Evolutionary conservation across 495 filamentous ascomycete species (phyloP), one percentile per base, ranked within the genome.

Genomic region (Tuber umbilicatum): DNA sequence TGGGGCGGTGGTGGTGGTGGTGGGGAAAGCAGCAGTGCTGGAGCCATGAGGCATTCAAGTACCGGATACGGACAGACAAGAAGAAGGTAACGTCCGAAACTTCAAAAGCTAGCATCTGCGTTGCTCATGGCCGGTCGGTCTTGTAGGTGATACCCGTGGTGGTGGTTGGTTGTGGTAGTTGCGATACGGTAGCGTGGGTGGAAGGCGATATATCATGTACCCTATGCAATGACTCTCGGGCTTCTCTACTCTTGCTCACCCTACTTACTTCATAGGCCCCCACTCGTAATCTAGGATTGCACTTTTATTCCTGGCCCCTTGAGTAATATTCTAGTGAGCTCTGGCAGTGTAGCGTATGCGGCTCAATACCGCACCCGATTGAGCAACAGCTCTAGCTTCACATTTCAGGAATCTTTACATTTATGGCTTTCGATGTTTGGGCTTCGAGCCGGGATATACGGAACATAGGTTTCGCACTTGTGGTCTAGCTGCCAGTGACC

Each of bases 51-150:
- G 73, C 87, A 92, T 78, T 88, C 92, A 74, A 93, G 91, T 77
- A 97, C 94, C 10, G 95, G 95, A 1, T 98, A 96, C 85, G 95
- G 95, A 10, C 93, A 92, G 19, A 97, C 94, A 0, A 89, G 87
- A 74, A 87, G 95, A 73, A 88, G 94, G 78, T 97, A 85, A 73
- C 39, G 16, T 37, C 27, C n/a, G 1, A 12, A 12, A 5, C n/a
- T 55, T 60, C 21, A 70, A 21, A 38, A 71, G 17, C 55, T 31
- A 64, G 55, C n/a, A 31, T 31, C 31, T 31, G n/a, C 12, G n/a
- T 64, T 64, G 5, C 17, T 64, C n/a, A 31, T 17, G 10, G 27
- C 17, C 27, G 12, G 27, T 31, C 27, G 12, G n/a, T 31, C 55
- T 12, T 64, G 31, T 17, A 16, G 5, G 55, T 5, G 50, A 55